These are phyloP conservation scores for Candida railenensis DNA, from an alignment of 805 yeast genomes.

Conservation along the genomic window DNA sequence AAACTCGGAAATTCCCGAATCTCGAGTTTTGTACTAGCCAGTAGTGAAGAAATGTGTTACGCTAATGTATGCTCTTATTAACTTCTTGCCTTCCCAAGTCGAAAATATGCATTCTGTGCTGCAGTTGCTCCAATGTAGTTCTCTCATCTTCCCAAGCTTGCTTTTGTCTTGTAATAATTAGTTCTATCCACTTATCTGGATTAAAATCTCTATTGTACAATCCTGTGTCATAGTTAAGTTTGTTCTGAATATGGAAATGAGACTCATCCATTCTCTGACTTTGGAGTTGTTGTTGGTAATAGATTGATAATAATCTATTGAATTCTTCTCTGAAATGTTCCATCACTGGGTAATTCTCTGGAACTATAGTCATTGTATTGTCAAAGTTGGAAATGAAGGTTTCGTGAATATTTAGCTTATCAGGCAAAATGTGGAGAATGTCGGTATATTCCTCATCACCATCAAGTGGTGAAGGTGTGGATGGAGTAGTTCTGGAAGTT, in stretches of 20 bases:
- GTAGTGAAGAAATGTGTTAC: neutral
- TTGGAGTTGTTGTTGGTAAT: neutral
- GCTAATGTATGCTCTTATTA: constrained; percentile 6
- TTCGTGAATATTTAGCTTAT: constrained; percentile 13
- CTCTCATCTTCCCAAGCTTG: constrained; percentile 10
- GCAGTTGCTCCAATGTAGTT: constrained; percentile 10
- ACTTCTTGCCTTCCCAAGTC: constrained; percentile 13
- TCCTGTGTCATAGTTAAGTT: constrained; percentile 17
- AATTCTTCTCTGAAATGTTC: constrained; percentile 5
- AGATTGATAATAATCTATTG: neutral
- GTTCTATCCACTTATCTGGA: constrained; percentile 13
- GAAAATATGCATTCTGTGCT: constrained; percentile 13
- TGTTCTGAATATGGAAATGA: constrained; percentile 2
- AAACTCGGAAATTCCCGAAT: too few relatives aligned
- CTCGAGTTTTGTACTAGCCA: too few relatives aligned
- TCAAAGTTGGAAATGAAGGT: constrained; percentile 6
- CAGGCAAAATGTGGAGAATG: constrained; percentile 18
- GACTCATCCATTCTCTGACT: constrained; percentile 7
- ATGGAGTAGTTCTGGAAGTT: neutral
- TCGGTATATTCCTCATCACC: constrained; percentile 7
- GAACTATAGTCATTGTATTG: constrained; percentile 1
- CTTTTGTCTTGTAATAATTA: constrained; percentile 8
- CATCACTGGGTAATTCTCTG: constrained; percentile 6
- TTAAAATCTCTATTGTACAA: constrained; percentile 28
- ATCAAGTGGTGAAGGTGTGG: neutral